phyloP scores from a whole-genome alignment of 495 filamentous ascomycete species.

The Xanthoparmelia taractica region DNA sequence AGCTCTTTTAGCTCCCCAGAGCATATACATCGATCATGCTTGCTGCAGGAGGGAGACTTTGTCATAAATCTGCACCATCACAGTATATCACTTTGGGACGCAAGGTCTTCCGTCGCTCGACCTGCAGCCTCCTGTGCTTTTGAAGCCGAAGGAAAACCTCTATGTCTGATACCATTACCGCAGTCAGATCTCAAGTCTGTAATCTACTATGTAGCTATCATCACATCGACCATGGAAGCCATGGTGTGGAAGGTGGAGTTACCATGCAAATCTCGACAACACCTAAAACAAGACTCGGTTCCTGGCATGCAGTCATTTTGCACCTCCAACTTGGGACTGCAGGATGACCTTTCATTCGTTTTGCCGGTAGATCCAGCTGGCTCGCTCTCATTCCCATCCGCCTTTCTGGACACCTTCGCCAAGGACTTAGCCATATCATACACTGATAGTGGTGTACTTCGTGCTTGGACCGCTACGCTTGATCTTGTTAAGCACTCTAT shows the following conservation, averaged over 20 bases:
- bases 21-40: conserved; percentile 75
- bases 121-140: conserved; percentile 54
- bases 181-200: conserved; percentile 45
- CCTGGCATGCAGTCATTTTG: conserved; percentile 57
- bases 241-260: conserved; percentile 76
- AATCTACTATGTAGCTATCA: conserved; percentile 63
- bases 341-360: conserved; percentile 72
- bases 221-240: conserved; percentile 74
- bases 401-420: conserved; percentile 80
- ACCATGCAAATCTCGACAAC: conserved; percentile 28
- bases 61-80: conserved; percentile 73
- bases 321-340: conserved; percentile 60
- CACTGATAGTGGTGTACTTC: conserved; percentile 63
- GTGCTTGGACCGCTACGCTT: conserved; percentile 81
- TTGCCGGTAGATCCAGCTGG: conserved; percentile 88
- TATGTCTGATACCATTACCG: conserved; percentile 75
- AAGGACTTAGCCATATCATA: conserved; percentile 85
- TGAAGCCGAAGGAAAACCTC: conserved; percentile 58
- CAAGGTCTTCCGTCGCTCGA: conserved; percentile 47
- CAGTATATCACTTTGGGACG: conserved; percentile 77
- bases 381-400: conserved; percentile 58
- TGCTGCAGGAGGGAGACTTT: conserved; percentile 67
- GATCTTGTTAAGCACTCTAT: conserved; percentile 47
- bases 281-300: conserved; percentile 22
- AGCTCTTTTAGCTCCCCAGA: conserved; percentile 61